Evolutionary conservation across 2,329 filamentous ascomycete species (phyloP).

Genomic region (Penicillium polonicum): DNA sequence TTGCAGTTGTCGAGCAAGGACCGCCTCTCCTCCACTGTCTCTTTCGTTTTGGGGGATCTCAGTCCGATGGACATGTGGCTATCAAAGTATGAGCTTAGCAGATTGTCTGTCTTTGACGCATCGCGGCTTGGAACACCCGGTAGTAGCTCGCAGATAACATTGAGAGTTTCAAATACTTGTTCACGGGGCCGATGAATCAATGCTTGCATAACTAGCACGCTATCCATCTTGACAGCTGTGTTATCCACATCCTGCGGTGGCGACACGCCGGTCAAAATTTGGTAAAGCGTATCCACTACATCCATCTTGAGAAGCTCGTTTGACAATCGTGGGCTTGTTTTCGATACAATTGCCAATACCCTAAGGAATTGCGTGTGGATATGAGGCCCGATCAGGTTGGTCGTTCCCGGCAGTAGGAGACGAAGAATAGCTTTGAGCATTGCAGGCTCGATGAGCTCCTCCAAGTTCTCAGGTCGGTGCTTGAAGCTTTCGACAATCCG

Average conservation of each 20-base stretch:
- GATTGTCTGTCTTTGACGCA: slow-evolving; percentile 52
- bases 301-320: slow-evolving; percentile 93
- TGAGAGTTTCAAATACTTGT: slow-evolving; percentile 94
- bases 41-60: slow-evolving; percentile 45
- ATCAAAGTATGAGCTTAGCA: slow-evolving; percentile 47
- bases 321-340: slow-evolving; percentile 81
- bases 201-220: slow-evolving; percentile 97
- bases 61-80: slow-evolving; percentile 43
- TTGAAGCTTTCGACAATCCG: slow-evolving; percentile 97
- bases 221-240: slow-evolving; percentile 70
- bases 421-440: slow-evolving; percentile 81
- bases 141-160: slow-evolving; percentile 93
- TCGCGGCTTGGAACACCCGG: slow-evolving; percentile 66
- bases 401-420: slow-evolving; percentile 86
- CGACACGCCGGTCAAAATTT: slow-evolving; percentile 93
- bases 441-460: slow-evolving; percentile 86
- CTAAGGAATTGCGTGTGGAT: slow-evolving; percentile 96
- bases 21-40: slow-evolving; percentile 73
- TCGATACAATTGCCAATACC: slow-evolving; percentile 84
- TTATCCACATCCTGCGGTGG: slow-evolving; percentile 70
- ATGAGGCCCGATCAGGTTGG: slow-evolving; percentile 87
- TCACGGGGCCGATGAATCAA: slow-evolving; percentile 93
- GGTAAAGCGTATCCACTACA: slow-evolving; percentile 94
- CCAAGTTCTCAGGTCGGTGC: slow-evolving; percentile 79
- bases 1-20: slow-evolving; percentile 80